A percentile compares a stretch with the other conserved stretches of the same genome.
phyloP scores from a whole-genome alignment of 176 grass and related monocot species.

The Oryza punctata region DNA sequence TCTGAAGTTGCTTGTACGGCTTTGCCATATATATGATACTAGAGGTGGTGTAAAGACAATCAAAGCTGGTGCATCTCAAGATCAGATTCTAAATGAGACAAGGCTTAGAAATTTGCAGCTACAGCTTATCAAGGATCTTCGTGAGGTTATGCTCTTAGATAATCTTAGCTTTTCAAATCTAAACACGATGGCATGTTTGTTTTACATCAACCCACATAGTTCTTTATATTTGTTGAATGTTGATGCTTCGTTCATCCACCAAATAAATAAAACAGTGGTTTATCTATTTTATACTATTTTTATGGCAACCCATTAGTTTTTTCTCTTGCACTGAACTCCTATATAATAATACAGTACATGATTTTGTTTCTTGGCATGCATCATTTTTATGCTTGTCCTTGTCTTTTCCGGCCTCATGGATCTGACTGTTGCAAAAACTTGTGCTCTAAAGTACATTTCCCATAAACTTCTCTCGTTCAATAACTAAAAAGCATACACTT shows the following conservation, averaged over 20 bases:
- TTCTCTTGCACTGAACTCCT: conserved; percentile 18
- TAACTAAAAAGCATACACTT: neutral
- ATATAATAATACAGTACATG: neutral
- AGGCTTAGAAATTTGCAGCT: conserved; percentile 91
- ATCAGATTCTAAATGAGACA: conserved; percentile 98
- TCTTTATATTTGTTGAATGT: neutral
- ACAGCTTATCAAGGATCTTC: conserved; percentile 95
- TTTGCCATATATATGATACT: conserved; percentile 96
- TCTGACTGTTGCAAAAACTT: conserved; percentile 12
- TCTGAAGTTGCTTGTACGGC: conserved; percentile 88
- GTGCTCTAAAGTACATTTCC: neutral
- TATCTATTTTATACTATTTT: neutral
- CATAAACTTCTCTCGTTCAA: neutral
- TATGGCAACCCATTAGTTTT: too few species aligned
- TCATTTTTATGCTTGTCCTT: neutral
- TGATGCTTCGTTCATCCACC: conserved; percentile 17
- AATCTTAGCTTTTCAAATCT: conserved; percentile 6
- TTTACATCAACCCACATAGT: conserved; percentile 26
- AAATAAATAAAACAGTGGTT: neutral
- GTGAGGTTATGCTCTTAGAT: conserved; percentile 63
- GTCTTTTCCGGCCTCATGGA: neutral
- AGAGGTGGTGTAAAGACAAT: conserved; percentile 96
- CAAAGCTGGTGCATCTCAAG: conserved; percentile 91
- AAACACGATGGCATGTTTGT: conserved; percentile 1
- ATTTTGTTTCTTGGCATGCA: neutral